These are phyloP conservation scores for Trichophyton benhamiae DNA, from an alignment of 2,329 filamentous ascomycete species.

Conservation along the genomic window DNA sequence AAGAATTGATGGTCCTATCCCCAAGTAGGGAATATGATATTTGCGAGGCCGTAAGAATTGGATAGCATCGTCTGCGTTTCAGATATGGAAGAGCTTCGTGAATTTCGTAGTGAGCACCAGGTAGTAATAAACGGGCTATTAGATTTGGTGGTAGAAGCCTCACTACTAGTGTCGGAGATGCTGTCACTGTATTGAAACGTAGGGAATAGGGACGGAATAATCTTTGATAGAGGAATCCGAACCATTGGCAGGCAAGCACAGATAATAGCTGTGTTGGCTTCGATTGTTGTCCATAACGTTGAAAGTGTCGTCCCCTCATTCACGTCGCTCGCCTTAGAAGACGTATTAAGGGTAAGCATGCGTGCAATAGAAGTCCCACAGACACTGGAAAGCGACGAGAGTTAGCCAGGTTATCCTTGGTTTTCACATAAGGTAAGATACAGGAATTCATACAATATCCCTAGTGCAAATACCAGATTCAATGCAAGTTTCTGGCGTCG, in stretches of 20 bases:
- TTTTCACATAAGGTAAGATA: neutral
- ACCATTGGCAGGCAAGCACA: slow-evolving; percentile 30
- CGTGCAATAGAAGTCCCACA: slow-evolving; percentile 22
- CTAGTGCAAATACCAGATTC: slow-evolving; percentile 28
- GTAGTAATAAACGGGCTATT: neutral
- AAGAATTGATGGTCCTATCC: neutral
- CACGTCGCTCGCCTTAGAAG: slow-evolving; percentile 16
- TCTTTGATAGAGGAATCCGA: slow-evolving; percentile 17
- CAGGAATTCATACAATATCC: slow-evolving; percentile 22
- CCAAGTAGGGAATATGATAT: neutral
- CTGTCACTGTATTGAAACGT: slow-evolving; percentile 5
- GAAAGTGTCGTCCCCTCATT: slow-evolving; percentile 20
- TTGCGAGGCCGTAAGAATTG: neutral
- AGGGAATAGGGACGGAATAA: slow-evolving; percentile 13
- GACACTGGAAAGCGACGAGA: slow-evolving; percentile 14
- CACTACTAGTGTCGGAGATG: neutral
- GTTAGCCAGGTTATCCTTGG: slow-evolving; percentile 2
- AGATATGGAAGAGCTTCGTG: neutral
- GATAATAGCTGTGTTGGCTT: slow-evolving; percentile 26
- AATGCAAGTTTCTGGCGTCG: slow-evolving; percentile 41
- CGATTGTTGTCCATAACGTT: slow-evolving; percentile 27
- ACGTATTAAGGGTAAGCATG: slow-evolving; percentile 23
- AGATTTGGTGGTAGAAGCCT: neutral
- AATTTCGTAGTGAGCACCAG: neutral
- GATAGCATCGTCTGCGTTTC: neutral